Base-by-base conservation (phyloP, 2,329 filamentous ascomycete species). In the Dendrostoma leiphaemia region DNA sequence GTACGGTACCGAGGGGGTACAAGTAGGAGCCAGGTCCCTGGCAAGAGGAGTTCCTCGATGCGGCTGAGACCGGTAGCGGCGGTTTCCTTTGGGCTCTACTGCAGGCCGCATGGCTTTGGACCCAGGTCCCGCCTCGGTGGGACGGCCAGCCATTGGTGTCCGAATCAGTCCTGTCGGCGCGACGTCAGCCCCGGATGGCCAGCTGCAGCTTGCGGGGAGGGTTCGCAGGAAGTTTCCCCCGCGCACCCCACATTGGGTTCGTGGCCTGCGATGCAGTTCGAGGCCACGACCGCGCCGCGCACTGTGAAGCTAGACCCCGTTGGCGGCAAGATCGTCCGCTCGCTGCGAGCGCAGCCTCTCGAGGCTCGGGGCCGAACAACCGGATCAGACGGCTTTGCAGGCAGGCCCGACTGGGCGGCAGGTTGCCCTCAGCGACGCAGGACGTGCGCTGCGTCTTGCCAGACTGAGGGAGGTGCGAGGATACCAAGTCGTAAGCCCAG, bases 31-130 rank as follows among this genome's bases (percentile, higher is more conserved):
- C n/a, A n/a, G n/a, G n/a, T n/a, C n/a, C n/a, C 23, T 15, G 38
- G 13, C 23, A 15, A 6, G 23, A 8, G 17, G n/a, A 23, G 23
- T 23, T 15, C 15, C 6, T 26, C 26, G 38, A 41, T 23, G 13
- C 38, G 38, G 38, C 26, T 23, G 38, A 41, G 23, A 41, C 13
- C 38, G 24, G 38, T 15, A 15, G 23, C 23, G 23, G 23, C 23
- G n/a, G 38, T 41, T n/a, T n/a, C 23, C 38, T 45, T 45, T 45
- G 31, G 41, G 41, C 41, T 45, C 17, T 45, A 31, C n/a, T 31
- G 26, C 26, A 45, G 26, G 19, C 15, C 26, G 24, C 4, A 31
- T 31, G 24, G 9, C 41, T 21, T 45, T n/a, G 24, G 26, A 45
- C 41, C 41, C n/a, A n/a, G 41, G 41, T 45, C 41, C 6, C 12